Percentiles rank a stretch among this genome's conserved stretches.
phyloP scores from a whole-genome alignment of 495 filamentous ascomycete species.

The Tricharina praecox region DNA sequence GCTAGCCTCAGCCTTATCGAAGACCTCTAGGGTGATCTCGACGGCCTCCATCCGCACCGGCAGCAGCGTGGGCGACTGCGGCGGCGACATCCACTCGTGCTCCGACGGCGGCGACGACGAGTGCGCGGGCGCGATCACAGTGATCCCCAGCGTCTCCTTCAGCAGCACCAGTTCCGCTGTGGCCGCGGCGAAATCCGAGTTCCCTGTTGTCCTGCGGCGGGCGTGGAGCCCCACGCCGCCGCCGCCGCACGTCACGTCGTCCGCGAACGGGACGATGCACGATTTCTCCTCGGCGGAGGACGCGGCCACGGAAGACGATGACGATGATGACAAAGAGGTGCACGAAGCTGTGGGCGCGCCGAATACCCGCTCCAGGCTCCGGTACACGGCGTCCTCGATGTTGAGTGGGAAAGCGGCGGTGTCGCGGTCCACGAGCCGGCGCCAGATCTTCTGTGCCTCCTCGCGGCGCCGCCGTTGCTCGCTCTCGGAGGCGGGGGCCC shows the following conservation, averaged over 20 bases:
- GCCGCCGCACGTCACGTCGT: slow-evolving; percentile 9
- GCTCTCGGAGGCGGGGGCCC: neutral
- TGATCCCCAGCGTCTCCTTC: neutral
- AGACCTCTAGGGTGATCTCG: slow-evolving; percentile 11
- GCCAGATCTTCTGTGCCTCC: slow-evolving; percentile 20
- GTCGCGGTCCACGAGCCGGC: slow-evolving; percentile 12
- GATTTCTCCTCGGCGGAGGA: neutral
- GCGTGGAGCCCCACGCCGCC: neutral
- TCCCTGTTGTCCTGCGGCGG: too few relatives aligned
- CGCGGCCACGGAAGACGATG: neutral
- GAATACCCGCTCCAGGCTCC: slow-evolving; percentile 12
- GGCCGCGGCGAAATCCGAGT: too few relatives aligned
- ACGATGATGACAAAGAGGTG: too few relatives aligned
- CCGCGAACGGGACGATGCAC: slow-evolving; percentile 17
- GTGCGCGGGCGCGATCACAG: neutral
- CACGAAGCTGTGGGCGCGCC: slow-evolving; percentile 6
- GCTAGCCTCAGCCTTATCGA: slow-evolving; percentile 18
- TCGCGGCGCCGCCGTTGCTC: neutral
- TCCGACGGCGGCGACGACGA: neutral
- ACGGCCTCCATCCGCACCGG: slow-evolving; percentile 2
- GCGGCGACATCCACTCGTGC: neutral
- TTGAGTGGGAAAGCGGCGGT: slow-evolving; percentile 19
- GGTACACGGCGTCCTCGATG: slow-evolving; percentile 15
- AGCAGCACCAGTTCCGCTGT: too few relatives aligned
- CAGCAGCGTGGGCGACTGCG: neutral